Evolutionary conservation across 2,329 filamentous ascomycete genomes (phyloP).

Genomic region (Pezicula rhizophila): DNA sequence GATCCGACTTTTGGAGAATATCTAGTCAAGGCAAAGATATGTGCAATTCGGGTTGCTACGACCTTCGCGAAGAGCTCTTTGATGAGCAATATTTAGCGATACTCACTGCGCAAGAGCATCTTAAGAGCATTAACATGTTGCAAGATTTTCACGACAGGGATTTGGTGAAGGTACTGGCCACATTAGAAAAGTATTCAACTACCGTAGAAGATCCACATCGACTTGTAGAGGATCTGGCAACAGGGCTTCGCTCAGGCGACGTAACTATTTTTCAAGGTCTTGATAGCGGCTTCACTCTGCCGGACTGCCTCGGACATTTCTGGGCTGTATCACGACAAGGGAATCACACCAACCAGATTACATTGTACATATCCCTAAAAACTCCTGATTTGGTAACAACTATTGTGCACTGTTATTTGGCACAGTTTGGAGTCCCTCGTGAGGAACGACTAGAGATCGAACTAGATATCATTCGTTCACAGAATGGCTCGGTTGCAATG

Average conservation of each 20-base stretch:
- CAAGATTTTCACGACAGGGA: conserved; percentile 24
- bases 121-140: conserved; percentile 28
- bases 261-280: conserved; percentile 29
- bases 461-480: conserved; percentile 18
- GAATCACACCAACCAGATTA: conserved; percentile 11
- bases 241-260: conserved; percentile 21
- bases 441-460: conserved; percentile 28
- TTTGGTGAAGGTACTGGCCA: conserved; percentile 21
- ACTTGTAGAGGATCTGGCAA: conserved; percentile 16
- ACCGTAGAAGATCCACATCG: conserved; percentile 6
- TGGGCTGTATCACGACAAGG: conserved; percentile 26
- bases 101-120: conserved; percentile 26
- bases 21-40: conserved; percentile 23
- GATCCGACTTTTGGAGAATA: conserved; percentile 28
- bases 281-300: conserved; percentile 29
- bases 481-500: conserved; percentile 2
- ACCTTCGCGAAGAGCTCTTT: conserved; percentile 24
- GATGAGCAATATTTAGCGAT: conserved; percentile 26
- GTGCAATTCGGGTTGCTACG: conserved; percentile 26
- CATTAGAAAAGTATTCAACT: conserved; percentile 6
- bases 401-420: conserved; percentile 30
- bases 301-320: conserved; percentile 27
- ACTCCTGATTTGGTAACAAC: conserved; percentile 25
- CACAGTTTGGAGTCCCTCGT: conserved; percentile 27
- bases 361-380: conserved; percentile 30